Conservation (phyloP, 2,329 filamentous ascomycete genomes). For the Myriosclerotinia scirpicola region DNA sequence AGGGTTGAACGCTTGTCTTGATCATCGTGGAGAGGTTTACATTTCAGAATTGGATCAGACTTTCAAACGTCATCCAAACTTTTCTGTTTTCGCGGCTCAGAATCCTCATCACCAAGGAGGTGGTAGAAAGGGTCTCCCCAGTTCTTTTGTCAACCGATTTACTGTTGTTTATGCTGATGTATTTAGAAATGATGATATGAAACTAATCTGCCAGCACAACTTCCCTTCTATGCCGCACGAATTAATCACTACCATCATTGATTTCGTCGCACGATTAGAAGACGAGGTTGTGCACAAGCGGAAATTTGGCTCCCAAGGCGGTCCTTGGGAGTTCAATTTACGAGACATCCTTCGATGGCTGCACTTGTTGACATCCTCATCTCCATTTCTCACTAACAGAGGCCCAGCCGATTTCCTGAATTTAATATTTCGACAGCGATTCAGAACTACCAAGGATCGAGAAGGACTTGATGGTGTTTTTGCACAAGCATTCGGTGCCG, state of each 20-base stretch:
- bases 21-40: slow-evolving; percentile 94
- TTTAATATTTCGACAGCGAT: slow-evolving; percentile 82
- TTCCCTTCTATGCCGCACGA: slow-evolving; percentile 64
- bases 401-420: slow-evolving; percentile 72
- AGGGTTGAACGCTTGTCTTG: slow-evolving; percentile 92
- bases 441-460: slow-evolving; percentile 71
- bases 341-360: slow-evolving; percentile 90
- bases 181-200: slow-evolving; percentile 77
- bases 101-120: slow-evolving; percentile 98
- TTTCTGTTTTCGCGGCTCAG: slow-evolving; percentile 94
- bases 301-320: slow-evolving; percentile 61
- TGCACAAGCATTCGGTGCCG: slow-evolving; percentile 56
- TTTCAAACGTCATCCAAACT: slow-evolving; percentile 84
- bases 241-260: slow-evolving; percentile 67
- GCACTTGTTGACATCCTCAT: slow-evolving; percentile 62
- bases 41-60: slow-evolving; percentile 93
- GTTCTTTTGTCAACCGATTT: slow-evolving; percentile 97
- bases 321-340: slow-evolving; percentile 95
- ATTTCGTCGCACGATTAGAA: slow-evolving; percentile 80
- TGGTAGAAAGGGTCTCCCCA: slow-evolving; percentile 88
- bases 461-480: slow-evolving; percentile 66
- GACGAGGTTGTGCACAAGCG: slow-evolving; percentile 62
- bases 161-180: slow-evolving; percentile 96
- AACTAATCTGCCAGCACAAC: slow-evolving; percentile 75
- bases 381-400: slow-evolving; percentile 61